Evolutionary conservation across 1,139 yeast genomes (phyloP).

Genomic region (Scheffersomyces illinoinensis): DNA sequence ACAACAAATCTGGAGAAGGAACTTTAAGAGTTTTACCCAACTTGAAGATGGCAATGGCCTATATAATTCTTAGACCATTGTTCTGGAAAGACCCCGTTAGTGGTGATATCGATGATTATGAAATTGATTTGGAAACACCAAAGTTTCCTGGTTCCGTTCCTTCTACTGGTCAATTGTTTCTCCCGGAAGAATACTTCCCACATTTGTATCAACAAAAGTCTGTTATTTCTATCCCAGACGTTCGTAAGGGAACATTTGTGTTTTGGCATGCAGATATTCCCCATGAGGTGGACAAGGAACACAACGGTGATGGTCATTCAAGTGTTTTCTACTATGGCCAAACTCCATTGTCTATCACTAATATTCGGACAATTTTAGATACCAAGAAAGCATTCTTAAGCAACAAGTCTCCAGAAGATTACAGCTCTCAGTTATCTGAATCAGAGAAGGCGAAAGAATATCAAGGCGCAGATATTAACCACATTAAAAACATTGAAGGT

Average conservation of each 20-base stretch:
- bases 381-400: slow-evolving; percentile 13
- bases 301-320: slow-evolving; percentile 38
- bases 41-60: slow-evolving; percentile 38
- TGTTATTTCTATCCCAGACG: slow-evolving; percentile 34
- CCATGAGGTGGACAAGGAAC: slow-evolving; percentile 49
- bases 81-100: slow-evolving; percentile 28
- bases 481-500: slow-evolving; percentile 21
- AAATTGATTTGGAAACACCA: slow-evolving; percentile 21
- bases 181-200: slow-evolving; percentile 20
- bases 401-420: slow-evolving; percentile 17
- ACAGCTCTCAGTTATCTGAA: slow-evolving; percentile 13
- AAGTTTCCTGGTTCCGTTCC: slow-evolving; percentile 29
- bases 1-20: slow-evolving; percentile 43
- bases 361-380: slow-evolving; percentile 15
- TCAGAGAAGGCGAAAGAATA: slow-evolving; percentile 8
- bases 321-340: slow-evolving; percentile 27
- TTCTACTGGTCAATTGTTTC: slow-evolving; percentile 31
- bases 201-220: slow-evolving; percentile 25
- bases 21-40: slow-evolving; percentile 43
- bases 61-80: slow-evolving; percentile 46
- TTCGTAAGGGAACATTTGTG: slow-evolving; percentile 43
- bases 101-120: slow-evolving; percentile 19
- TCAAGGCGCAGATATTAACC: slow-evolving; percentile 14
- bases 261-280: slow-evolving; percentile 49
- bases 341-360: slow-evolving; percentile 7